These are phyloP conservation scores for Macrocystidia cucumis DNA, from an alignment of 1,284 basidiomycete genomes.

Conservation along the genomic window DNA sequence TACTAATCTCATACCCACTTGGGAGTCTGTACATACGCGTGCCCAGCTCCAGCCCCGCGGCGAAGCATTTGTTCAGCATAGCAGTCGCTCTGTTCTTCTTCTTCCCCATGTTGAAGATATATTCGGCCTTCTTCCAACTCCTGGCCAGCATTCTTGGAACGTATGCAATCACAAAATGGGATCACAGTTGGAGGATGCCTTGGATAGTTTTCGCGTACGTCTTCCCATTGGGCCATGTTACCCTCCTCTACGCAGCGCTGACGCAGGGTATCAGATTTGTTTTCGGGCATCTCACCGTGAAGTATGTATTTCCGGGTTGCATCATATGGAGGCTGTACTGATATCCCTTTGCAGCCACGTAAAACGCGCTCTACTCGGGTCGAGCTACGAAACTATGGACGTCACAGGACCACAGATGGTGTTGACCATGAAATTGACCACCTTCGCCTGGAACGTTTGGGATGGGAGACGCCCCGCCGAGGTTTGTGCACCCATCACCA, in stretches of 20 bases:
- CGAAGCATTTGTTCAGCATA: conserved; percentile 82
- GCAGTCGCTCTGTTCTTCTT: conserved; percentile 72
- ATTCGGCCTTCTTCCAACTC: conserved; percentile 71
- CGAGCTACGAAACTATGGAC: conserved; percentile 72
- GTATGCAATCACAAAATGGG: conserved; percentile 58
- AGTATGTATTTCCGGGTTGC: conserved; percentile 34
- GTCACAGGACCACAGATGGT: conserved; percentile 93
- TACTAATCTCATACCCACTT: conserved; percentile 81
- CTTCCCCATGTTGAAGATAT: conserved; percentile 70
- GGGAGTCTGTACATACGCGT: conserved; percentile 80
- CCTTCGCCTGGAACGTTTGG: conserved; percentile 95
- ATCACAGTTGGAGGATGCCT: conserved; percentile 65
- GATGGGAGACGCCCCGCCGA: conserved; percentile 74
- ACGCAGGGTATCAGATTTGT: conserved; percentile 39
- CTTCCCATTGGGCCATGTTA: background rate
- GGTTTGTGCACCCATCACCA: conserved; percentile 27
- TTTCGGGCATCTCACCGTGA: conserved; percentile 82
- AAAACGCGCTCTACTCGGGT: conserved; percentile 47
- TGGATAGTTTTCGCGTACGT: conserved; percentile 85
- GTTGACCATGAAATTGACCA: conserved; percentile 89
- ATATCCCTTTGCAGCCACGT: conserved; percentile 41
- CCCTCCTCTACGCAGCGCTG: conserved; percentile 8
- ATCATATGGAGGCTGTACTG: conserved; percentile 14
- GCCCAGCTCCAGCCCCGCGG: conserved; percentile 48
- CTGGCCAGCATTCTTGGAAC: conserved; percentile 69